Evolutionary conservation across 805 yeast genomes (phyloP), one percentile per base, ranked within the genome.

Genomic region (Sugiyamaella floridensis): DNA sequence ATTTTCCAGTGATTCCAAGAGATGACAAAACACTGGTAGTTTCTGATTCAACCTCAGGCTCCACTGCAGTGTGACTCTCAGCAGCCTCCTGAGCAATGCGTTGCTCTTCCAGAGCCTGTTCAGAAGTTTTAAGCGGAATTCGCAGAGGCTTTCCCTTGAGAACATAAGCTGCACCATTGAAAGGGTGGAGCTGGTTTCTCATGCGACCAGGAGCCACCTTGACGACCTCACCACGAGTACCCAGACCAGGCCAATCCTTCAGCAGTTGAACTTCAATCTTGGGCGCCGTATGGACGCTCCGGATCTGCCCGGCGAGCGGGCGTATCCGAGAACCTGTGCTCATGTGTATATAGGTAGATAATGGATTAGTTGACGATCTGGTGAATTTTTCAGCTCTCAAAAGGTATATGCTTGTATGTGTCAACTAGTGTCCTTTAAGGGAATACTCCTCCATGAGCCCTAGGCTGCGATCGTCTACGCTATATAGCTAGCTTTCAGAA

Each of bases 161-260:
- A 19, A 88, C 75, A 63, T 88, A 89, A 16, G 80, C 77, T 2
- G 96, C 97, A 44, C 88, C 86, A 61, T 86, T 83, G 55, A 73
- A 62, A 43, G 80, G 79, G 61, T 88, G 88, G 52, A 89, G 76
- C 60, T 71, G 79, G 69, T 86, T 87, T 64, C 92, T 80, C 96
- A 89, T 89, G 56, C 79, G 74, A 19, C 89, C 86, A 29, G 96
- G 89, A 56, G 80, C 76, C 16, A 89, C 96, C 37, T 77, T 72
- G 28, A 85, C 75, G 44, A 89, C 76, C 70, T 89, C 85, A 37
- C 97, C 97, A 55, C 71, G 72, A 19, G 71, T 71, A 18, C 95
- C 95, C 52, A 83, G 68, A 12, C 76, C 76, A 29, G 81, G 79
- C 63, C 80, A 76, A 62, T 86, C 86, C 61, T 74, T 77, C 55